These are phyloP conservation scores for Fusarium bactridioides DNA, from an alignment of 2,329 filamentous ascomycete genomes.

Conservation along the genomic window DNA sequence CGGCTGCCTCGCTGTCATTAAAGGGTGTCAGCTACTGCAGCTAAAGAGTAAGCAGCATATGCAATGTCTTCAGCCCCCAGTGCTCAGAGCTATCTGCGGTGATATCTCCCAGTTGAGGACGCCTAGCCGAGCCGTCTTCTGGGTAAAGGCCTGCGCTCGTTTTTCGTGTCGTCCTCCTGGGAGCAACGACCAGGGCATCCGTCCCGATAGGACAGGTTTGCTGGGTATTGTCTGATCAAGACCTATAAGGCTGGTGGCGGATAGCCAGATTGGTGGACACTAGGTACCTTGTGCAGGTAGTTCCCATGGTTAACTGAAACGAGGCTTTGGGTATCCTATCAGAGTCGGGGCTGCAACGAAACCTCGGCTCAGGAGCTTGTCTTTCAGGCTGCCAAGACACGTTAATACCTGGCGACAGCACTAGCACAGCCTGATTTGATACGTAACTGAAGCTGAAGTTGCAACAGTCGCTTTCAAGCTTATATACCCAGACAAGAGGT, in stretches of 20 bases:
- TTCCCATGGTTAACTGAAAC: not conserved
- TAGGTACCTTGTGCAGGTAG: not conserved
- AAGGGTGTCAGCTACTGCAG: not conserved
- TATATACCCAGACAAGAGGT: too few relatives aligned
- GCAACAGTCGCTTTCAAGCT: too few relatives aligned
- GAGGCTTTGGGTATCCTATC: not conserved
- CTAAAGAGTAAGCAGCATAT: conserved; percentile 12
- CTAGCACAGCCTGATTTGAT: not conserved
- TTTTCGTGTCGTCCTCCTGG: not conserved
- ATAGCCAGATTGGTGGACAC: not conserved
- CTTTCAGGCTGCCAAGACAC: not conserved
- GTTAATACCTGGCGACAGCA: not conserved
- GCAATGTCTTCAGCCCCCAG: not conserved
- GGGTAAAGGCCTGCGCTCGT: not conserved
- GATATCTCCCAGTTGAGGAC: not conserved
- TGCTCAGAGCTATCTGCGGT: not conserved
- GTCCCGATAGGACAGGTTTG: not conserved
- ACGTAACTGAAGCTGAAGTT: not conserved
- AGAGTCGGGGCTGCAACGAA: not conserved
- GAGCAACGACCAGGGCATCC: too few relatives aligned
- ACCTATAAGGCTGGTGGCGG: not conserved
- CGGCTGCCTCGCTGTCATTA: not conserved
- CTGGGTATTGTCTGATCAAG: not conserved
- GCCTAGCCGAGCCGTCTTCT: not conserved
- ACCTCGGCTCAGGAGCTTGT: not conserved